Conservation (phyloP, 2,329 filamentous ascomycete genomes). For the Passalora sequoiae region DNA sequence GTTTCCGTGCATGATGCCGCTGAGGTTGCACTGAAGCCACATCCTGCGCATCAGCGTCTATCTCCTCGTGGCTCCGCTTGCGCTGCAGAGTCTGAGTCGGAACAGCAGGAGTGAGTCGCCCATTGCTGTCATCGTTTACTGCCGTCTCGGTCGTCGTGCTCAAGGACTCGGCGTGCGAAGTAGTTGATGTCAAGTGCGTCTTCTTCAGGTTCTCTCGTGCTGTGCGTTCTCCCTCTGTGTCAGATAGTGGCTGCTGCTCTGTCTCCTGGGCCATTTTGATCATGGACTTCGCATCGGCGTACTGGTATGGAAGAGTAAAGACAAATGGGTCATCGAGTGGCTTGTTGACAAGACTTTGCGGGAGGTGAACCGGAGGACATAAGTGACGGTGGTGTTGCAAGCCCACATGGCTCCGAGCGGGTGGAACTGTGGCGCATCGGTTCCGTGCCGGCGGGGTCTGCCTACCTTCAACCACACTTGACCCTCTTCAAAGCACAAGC, state of each 20-base stretch:
- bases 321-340: background rate
- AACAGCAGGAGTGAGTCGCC: conserved; percentile 4
- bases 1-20: conserved; percentile 42
- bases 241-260: conserved; percentile 27
- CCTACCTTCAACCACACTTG: background rate
- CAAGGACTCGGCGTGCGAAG: background rate
- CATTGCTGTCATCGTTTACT: conserved; percentile 9
- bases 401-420: background rate
- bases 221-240: conserved; percentile 44
- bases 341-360: background rate
- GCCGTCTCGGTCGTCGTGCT: conserved; percentile 14
- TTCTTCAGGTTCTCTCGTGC: conserved; percentile 58
- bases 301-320: background rate
- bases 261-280: conserved; percentile 26
- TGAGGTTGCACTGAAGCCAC: conserved; percentile 31
- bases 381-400: background rate
- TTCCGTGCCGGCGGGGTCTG: background rate
- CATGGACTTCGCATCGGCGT: background rate
- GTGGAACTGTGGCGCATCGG: background rate
- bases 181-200: conserved; percentile 48
- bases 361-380: background rate
- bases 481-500: background rate
- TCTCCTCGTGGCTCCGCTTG: conserved; percentile 45
- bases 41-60: conserved; percentile 36
- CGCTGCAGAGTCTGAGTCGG: conserved; percentile 34